phyloP scores from a whole-genome alignment of 768 basidiomycete species.

The Piloderma croceum region DNA sequence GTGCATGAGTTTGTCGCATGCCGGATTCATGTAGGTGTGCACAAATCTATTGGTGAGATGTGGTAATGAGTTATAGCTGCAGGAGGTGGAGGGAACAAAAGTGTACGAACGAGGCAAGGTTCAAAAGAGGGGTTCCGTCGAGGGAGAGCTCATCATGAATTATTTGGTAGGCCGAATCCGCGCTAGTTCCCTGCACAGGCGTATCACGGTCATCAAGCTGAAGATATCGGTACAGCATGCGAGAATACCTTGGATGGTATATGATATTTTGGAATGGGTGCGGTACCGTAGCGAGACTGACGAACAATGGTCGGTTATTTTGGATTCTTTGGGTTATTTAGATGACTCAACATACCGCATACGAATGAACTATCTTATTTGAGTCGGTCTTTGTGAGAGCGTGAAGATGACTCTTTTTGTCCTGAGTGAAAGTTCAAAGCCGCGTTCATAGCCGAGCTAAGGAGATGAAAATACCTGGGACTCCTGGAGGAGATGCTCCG shows the following conservation, averaged over 20 bases:
- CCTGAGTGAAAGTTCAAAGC: conserved; percentile 36
- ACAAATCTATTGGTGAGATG: no score
- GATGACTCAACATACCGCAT: no score
- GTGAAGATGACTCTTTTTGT: conserved; percentile 38
- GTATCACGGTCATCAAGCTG: not conserved
- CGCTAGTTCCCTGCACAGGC: conserved; percentile 43
- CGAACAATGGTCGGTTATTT: no score
- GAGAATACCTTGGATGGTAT: conserved; percentile 55
- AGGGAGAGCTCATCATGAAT: conserved; percentile 60
- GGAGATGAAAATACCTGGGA: conserved; percentile 37
- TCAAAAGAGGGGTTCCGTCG: conserved; percentile 52
- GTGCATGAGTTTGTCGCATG: conserved; percentile 49
- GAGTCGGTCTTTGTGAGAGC: conserved; percentile 30
- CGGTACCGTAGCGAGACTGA: conserved; percentile 62
- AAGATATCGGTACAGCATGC: not conserved
- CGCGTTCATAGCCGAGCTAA: conserved; percentile 4
- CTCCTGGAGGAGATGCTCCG: conserved; percentile 57
- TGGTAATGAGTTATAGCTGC: conserved; percentile 40
- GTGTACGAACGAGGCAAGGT: not conserved
- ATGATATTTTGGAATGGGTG: conserved; percentile 64
- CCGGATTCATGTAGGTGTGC: conserved; percentile 56
- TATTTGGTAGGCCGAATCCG: conserved; percentile 49
- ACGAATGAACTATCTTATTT: conserved; percentile 36
- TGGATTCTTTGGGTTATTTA: no score
- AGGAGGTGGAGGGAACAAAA: not conserved